Evolutionary conservation across 225 moss, liverwort and hornwort genomes (phyloP), one percentile per base, ranked within the genome.

Genomic region (Pseudisothecium myosuroides): DNA sequence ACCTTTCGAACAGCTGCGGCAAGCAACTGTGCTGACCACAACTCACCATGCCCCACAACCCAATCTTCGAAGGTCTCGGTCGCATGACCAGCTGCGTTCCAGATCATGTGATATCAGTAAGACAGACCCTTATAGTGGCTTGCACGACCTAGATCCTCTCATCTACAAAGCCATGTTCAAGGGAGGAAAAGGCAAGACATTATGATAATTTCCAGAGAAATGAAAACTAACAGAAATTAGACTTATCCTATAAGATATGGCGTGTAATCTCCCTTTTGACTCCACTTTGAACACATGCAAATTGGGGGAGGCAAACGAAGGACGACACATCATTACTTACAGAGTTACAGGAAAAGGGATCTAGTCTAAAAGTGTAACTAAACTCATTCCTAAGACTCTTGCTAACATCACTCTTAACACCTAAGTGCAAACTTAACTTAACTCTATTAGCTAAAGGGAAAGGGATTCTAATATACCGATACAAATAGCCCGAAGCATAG

Each of bases 1-100:
- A 99, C 98, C 98, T 97, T 94, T 88, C 95, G 95, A 89, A 99
- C 98, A 75, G 96, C 94, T 83, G 96, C 96, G 84, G 96, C 97
- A 90, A 99, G 93, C 92, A 99, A 91, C 88, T 97, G 96, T 37
- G 98, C 96, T 80, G 97, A 97, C 97, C 98, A 99, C 85, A 99
- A 86, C 90, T 99, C 98, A 88, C 96, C 98, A 81, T 99, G 97
- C 62, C 98, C 98, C 85, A 93, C 98, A n/a, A 99, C 97, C 89
- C 92, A 99, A 86, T 97, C 98, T 89, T 96, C 96, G 89, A 96
- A 99, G 65, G 90, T 93, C 91, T 95, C 97, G 14, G 96, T 95
- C 58, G 97, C 97, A 91, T 96, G 94, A 92, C 98, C 98, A 93
- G 98, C 98, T 98, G 92, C 90, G 92, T 59, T 82, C 83, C 90